phyloP scores from a whole-genome alignment of 805 yeast species.

The Kockiozyma suomiensis region DNA sequence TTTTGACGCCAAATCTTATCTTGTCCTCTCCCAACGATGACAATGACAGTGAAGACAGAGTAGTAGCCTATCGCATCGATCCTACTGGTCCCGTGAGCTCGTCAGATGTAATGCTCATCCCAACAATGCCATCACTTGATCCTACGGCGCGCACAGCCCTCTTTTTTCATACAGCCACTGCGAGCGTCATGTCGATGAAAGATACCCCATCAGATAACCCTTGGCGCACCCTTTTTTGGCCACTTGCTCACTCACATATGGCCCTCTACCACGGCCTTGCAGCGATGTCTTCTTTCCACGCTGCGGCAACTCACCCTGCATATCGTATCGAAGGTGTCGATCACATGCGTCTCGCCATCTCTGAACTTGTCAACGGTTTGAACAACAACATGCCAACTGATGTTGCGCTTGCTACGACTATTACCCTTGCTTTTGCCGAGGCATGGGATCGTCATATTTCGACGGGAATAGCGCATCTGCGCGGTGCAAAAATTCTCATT shows the following conservation, averaged over 20 bases:
- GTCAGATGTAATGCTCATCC: slow-evolving; percentile 18
- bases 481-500: slow-evolving; percentile 66
- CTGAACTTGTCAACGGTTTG: slow-evolving; percentile 61
- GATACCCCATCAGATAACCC: slow-evolving; percentile 71
- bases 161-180: slow-evolving; percentile 52
- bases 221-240: slow-evolving; percentile 62
- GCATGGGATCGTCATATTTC: slow-evolving; percentile 70
- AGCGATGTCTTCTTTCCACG: slow-evolving; percentile 67
- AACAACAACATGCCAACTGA: slow-evolving; percentile 54
- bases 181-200: slow-evolving; percentile 62
- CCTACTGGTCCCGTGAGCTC: slow-evolving; percentile 24
- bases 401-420: slow-evolving; percentile 66
- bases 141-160: slow-evolving; percentile 36
- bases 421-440: slow-evolving; percentile 65
- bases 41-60: not conserved
- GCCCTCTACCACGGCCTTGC: slow-evolving; percentile 65
- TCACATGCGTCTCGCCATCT: slow-evolving; percentile 63
- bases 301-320: slow-evolving; percentile 47
- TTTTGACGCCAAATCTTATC: slow-evolving; percentile 11
- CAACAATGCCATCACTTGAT: slow-evolving; percentile 28
- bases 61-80: slow-evolving; percentile 9
- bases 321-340: slow-evolving; percentile 54
- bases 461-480: slow-evolving; percentile 68
- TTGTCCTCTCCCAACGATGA: not conserved
- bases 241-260: slow-evolving; percentile 57